Evolutionary conservation across 768 basidiomycete genomes (phyloP).

Genomic region (Tricholoma matsutake): DNA sequence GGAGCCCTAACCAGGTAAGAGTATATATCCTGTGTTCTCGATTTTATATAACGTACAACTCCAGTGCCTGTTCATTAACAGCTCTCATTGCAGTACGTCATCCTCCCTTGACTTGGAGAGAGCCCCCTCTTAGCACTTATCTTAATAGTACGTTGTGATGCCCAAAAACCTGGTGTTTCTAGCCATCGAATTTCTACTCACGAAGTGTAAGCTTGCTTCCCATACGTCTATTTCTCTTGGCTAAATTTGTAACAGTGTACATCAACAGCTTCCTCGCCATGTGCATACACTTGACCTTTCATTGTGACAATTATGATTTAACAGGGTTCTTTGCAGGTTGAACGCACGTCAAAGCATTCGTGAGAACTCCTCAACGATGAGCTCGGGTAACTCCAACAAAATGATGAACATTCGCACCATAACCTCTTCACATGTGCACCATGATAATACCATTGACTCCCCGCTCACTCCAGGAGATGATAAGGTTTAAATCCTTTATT

Average conservation of each 20-base stretch:
- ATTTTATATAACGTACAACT: background rate
- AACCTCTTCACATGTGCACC: constrained; percentile 8
- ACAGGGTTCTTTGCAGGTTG: constrained; percentile 13
- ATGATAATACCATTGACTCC: constrained; percentile 1
- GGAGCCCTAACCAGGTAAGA: constrained; percentile 19
- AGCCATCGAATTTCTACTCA: constrained; percentile 16
- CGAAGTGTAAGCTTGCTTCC: constrained; percentile 15
- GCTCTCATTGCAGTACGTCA: constrained; percentile 16
- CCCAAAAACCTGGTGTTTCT: constrained; percentile 19
- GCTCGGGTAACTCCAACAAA: constrained; percentile 10
- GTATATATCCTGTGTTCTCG: background rate
- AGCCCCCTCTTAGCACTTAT: background rate
- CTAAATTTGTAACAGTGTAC: constrained; percentile 19
- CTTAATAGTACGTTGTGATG: constrained; percentile 11
- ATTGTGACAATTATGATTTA: background rate
- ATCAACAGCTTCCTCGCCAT: constrained; percentile 31
- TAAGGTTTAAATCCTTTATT: constrained; percentile 8
- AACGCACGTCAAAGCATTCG: constrained; percentile 19
- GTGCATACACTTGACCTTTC: constrained; percentile 7
- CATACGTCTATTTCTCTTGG: background rate
- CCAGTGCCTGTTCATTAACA: constrained; percentile 14
- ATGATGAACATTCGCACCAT: constrained; percentile 15
- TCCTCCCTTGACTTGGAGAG: background rate
- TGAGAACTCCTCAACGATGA: constrained; percentile 5
- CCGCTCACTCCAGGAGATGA: background rate